Percentiles rank a stretch among this genome's conserved stretches.
These are phyloP conservation scores for Trametes versicolor DNA, from an alignment of 1,284 basidiomycete species.

Conservation along the genomic window DNA sequence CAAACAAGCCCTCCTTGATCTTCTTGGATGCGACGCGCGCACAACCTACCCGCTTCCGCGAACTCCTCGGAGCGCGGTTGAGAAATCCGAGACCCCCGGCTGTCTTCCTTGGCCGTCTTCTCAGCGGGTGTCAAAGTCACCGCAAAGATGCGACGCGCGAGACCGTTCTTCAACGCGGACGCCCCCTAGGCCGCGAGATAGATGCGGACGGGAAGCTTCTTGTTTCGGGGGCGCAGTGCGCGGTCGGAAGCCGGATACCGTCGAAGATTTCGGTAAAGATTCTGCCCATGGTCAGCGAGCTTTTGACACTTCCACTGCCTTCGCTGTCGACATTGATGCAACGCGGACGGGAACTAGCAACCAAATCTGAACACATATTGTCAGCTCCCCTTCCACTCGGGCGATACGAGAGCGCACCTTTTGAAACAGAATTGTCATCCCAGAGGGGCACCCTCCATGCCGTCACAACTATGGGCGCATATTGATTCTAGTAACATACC, in stretches of 20 bases:
- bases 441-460: no score
- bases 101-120: slow-evolving; percentile 10
- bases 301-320: background rate
- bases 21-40: slow-evolving; percentile 3
- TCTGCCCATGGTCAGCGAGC: background rate
- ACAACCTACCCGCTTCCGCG: slow-evolving; percentile 11
- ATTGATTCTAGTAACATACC: no score
- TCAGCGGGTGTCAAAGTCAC: background rate
- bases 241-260: background rate
- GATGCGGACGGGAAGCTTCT: background rate
- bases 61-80: slow-evolving; percentile 13
- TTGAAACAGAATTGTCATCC: no score
- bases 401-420: no score
- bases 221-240: background rate
- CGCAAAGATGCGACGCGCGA: background rate
- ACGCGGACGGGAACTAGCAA: no score
- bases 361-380: no score
- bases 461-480: no score
- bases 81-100: slow-evolving; percentile 11
- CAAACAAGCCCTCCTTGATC: slow-evolving; percentile 7
- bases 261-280: background rate
- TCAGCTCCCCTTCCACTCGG: no score
- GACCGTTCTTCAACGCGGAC: background rate
- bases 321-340: background rate
- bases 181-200: background rate